A percentile compares a stretch with the other conserved stretches of the same genome.
Conservation (phyloP, 2,329 filamentous ascomycete species). For the Neofusicoccum umdonicola region DNA sequence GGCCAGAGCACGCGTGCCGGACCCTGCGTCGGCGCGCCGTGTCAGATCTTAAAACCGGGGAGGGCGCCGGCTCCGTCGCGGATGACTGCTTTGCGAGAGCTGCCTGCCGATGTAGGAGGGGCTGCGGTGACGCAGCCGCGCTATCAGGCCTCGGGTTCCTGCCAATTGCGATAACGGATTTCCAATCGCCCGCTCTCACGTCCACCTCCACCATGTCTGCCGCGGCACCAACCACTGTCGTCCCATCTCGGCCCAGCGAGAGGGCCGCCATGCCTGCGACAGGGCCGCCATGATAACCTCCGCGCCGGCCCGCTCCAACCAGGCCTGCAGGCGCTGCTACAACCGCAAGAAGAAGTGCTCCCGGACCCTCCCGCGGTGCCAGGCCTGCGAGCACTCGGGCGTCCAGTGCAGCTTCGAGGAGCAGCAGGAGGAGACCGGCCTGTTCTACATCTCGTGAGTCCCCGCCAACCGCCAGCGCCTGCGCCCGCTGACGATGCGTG, state of each 20-base stretch:
- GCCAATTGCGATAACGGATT: slow-evolving; percentile 14
- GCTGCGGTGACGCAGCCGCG: not conserved
- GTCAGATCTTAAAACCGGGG: not conserved
- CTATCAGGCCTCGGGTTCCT: slow-evolving; percentile 1
- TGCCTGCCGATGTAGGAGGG: not conserved
- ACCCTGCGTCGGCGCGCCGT: not conserved
- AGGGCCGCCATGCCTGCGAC: not conserved
- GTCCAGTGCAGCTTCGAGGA: slow-evolving; percentile 13
- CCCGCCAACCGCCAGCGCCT: not conserved
- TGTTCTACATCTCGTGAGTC: slow-evolving; percentile 6
- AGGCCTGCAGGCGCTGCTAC: slow-evolving; percentile 7
- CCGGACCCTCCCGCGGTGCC: slow-evolving; percentile 6
- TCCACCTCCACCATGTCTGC: not conserved
- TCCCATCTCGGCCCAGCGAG: not conserved
- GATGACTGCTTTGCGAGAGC: not conserved
- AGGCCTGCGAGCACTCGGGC: slow-evolving; percentile 1
- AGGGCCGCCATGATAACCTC: slow-evolving; percentile 8
- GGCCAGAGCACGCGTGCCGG: not conserved
- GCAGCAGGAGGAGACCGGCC: not conserved
- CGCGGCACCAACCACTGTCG: not conserved
- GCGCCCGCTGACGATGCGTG: not conserved
- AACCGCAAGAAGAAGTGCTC: slow-evolving; percentile 15
- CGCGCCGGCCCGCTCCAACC: slow-evolving; percentile 3
- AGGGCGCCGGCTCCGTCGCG: too few relatives aligned
- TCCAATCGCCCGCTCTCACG: not conserved